Evolutionary conservation across 2,329 filamentous ascomycete species (phyloP).

Genomic region (Pestalotiopsis fici): DNA sequence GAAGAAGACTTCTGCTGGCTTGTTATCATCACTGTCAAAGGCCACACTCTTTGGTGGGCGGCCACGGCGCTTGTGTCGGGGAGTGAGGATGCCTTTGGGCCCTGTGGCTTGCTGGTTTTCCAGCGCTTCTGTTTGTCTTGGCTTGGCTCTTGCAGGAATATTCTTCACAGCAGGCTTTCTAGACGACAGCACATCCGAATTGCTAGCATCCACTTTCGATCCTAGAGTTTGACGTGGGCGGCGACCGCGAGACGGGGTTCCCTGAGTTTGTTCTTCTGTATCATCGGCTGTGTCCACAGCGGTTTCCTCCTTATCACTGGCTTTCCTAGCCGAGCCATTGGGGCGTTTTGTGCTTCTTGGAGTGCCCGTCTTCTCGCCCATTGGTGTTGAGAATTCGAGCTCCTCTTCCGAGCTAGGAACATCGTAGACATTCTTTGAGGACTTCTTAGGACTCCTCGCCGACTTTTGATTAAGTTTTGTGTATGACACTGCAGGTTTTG

Average conservation of each 20-base stretch:
- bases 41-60: slow-evolving; percentile 55
- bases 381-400: slow-evolving; percentile 5
- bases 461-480: slow-evolving; percentile 22
- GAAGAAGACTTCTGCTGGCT: slow-evolving; percentile 42
- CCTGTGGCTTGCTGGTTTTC: slow-evolving; percentile 17
- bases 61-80: slow-evolving; percentile 43
- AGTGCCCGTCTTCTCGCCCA: slow-evolving; percentile 9
- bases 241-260: slow-evolving; percentile 14
- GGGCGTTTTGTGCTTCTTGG: slow-evolving; percentile 12
- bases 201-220: background rate
- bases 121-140: slow-evolving; percentile 12
- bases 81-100: slow-evolving; percentile 60
- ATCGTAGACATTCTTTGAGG: slow-evolving; percentile 23
- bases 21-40: slow-evolving; percentile 40
- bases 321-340: slow-evolving; percentile 4
- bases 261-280: background rate
- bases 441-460: slow-evolving; percentile 7
- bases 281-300: background rate
- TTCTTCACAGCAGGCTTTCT: slow-evolving; percentile 8
- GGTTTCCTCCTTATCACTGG: background rate
- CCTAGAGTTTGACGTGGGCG: background rate
- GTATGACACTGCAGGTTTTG: slow-evolving; percentile 17
- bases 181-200: background rate
- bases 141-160: slow-evolving; percentile 14
- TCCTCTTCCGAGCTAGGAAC: slow-evolving; percentile 30